Conservation (phyloP, 441 rosid genomes). For the Heliophila coronopifolia region DNA sequence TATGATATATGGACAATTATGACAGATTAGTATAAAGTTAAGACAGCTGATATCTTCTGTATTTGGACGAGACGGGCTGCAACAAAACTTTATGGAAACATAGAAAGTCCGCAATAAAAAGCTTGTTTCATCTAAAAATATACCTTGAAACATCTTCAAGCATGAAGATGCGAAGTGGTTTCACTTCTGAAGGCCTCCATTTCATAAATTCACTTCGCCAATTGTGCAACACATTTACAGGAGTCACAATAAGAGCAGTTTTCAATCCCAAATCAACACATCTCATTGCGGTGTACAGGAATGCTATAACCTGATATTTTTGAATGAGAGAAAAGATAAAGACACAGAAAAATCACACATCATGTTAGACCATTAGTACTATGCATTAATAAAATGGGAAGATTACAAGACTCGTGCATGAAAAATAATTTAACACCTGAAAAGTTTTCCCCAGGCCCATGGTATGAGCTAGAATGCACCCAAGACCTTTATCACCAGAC, state of each 20-base stretch:
- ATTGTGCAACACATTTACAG: constrained; percentile 98
- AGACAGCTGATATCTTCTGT: constrained; percentile 3
- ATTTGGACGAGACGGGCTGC: constrained; percentile 3
- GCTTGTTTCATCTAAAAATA: constrained; percentile 3
- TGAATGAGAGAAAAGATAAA: constrained; percentile 1
- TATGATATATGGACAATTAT: background rate
- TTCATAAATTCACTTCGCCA: constrained; percentile 94
- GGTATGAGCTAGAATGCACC: constrained; percentile 98
- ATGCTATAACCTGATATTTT: constrained; percentile 81
- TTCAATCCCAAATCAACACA: constrained; percentile 80
- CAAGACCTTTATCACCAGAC: constrained; percentile 97
- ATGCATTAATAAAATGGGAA: background rate
- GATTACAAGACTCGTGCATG: background rate
- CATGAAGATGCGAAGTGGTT: constrained; percentile 88
- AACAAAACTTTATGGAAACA: no score
- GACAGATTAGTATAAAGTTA: background rate
- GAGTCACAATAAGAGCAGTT: constrained; percentile 89
- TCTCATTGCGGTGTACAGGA: constrained; percentile 95
- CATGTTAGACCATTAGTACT: constrained; percentile 1
- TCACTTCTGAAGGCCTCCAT: constrained; percentile 92
- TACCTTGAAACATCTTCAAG: constrained; percentile 95
- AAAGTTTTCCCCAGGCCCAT: constrained; percentile 99
- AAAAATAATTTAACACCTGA: constrained; percentile 52
- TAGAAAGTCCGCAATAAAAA: background rate
- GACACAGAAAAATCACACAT: constrained; percentile 18